Base-by-base conservation (phyloP, 345 rosid genomes). In the Iberis pinnata region DNA sequence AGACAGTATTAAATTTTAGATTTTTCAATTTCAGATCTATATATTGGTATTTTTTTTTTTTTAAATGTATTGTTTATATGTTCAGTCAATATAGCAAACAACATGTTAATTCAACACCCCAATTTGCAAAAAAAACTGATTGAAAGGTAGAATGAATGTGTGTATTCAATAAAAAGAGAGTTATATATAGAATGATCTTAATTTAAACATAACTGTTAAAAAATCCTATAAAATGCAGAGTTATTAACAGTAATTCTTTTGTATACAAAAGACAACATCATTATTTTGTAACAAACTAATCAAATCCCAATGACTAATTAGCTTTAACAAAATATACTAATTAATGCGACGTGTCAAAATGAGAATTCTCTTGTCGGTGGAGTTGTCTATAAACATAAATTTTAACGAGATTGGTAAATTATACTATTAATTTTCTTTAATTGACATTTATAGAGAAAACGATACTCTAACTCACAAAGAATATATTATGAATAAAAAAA, bases 281-380 rank as follows among this genome's bases (percentile, higher is more conserved):
- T 13, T 31, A n/a, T 2, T 12, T 26, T 12, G 24, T 6, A 12
- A 12, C 4, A 32, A 3, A 27, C 15, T 42, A 42, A 24, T 24
- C 9, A 43, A 62, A 12, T 53, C 37, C 24, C 6, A 18, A n/a
- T 25, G 5, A 43, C 52, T 43, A 18, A 27, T 39, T 14, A 41
- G 58, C 17, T 42, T 46, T 16, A 17, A 8, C 4, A 42, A 13
- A 49, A n/a, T n/a, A n/a, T n/a, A n/a, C n/a, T 22, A 17, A 6
- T 33, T 6, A 49, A 66, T 51, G 49, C 37, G 43, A 58, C 35
- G 27, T 51, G 29, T 58, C 54, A 35, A n/a, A 13, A 12, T 12
- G 19, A 6, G 0, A 33, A 45, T 43, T 12, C 37, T 36, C 12
- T 1, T 66, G 65, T 66, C 70, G 65, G 65, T 58, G 64, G 48